Conservation (phyloP, 2,329 filamentous ascomycete species). For the Bertia moriformis region DNA sequence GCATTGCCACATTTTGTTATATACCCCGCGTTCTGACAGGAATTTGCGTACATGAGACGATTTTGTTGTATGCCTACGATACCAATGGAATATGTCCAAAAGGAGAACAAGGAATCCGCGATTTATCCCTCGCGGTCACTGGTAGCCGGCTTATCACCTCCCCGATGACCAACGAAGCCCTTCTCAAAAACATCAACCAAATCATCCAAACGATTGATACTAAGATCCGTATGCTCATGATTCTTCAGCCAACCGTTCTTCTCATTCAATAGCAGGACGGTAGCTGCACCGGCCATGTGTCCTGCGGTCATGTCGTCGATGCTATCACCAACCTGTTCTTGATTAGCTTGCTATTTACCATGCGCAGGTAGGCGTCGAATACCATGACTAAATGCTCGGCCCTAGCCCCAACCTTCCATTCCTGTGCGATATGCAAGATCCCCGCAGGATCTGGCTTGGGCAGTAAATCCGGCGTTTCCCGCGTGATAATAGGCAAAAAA, state of each 20-base stretch:
- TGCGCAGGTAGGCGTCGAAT: background rate
- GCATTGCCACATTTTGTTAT: background rate
- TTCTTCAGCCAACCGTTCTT: conserved; percentile 56
- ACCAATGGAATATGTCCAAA: background rate
- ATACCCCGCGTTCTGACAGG: background rate
- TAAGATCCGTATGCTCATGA: conserved; percentile 65
- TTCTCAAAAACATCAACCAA: conserved; percentile 60
- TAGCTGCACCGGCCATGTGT: conserved; percentile 68
- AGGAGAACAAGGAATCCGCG: background rate
- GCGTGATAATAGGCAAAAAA: conserved; percentile 73
- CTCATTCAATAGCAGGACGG: conserved; percentile 76
- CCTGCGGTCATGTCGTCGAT: conserved; percentile 91
- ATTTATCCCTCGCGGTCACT: background rate
- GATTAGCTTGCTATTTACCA: conserved; percentile 3
- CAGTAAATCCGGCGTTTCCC: conserved; percentile 52
- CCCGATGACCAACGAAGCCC: conserved; percentile 74
- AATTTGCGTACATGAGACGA: background rate
- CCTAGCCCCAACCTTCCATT: conserved; percentile 47
- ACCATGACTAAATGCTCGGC: background rate
- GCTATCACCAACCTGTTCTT: conserved; percentile 50
- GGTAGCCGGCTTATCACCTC: conserved; percentile 50
- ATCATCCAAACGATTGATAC: conserved; percentile 60
- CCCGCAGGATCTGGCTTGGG: conserved; percentile 83
- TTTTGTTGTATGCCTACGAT: background rate
- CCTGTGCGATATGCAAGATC: conserved; percentile 68